Evolutionary conservation across 73 alveolate genomes (phyloP).

Genomic region (Tetrahymena thermophila): DNA sequence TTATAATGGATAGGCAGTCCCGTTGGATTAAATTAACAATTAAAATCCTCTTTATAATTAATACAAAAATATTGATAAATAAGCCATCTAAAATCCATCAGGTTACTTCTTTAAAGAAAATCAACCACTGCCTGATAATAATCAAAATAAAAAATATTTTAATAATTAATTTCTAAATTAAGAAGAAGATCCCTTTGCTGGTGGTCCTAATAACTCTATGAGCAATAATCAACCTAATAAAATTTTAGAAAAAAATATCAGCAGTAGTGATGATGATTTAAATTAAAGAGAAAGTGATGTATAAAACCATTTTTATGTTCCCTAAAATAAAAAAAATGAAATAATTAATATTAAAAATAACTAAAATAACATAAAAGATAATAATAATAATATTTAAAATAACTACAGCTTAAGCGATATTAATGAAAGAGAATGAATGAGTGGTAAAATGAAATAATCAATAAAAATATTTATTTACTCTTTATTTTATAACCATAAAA

Average conservation of each 20-base stretch:
- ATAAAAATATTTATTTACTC: too few species aligned
- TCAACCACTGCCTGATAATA: background rate
- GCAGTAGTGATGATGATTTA: background rate
- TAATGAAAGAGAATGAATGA: too few species aligned
- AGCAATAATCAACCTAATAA: background rate
- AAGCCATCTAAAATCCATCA: background rate
- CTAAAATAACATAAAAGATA: background rate
- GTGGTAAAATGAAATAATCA: too few species aligned
- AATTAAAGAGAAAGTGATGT: background rate
- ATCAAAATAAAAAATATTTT: too few species aligned
- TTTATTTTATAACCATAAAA: too few species aligned
- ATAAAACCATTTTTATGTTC: background rate
- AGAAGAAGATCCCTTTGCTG: background rate
- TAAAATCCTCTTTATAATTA: background rate
- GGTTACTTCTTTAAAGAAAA: background rate
- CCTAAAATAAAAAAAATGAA: background rate
- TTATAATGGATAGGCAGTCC: background rate
- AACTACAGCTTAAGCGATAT: background rate
- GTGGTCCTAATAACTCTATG: background rate
- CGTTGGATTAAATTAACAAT: background rate
- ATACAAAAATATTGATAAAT: background rate
- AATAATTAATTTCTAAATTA: too few species aligned
- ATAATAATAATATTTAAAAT: background rate
- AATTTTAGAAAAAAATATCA: background rate
- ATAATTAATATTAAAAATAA: background rate